These are phyloP conservation scores for Cupressus sempervirens DNA, from an alignment of 75 land plant genomes.

Conservation along the genomic window DNA sequence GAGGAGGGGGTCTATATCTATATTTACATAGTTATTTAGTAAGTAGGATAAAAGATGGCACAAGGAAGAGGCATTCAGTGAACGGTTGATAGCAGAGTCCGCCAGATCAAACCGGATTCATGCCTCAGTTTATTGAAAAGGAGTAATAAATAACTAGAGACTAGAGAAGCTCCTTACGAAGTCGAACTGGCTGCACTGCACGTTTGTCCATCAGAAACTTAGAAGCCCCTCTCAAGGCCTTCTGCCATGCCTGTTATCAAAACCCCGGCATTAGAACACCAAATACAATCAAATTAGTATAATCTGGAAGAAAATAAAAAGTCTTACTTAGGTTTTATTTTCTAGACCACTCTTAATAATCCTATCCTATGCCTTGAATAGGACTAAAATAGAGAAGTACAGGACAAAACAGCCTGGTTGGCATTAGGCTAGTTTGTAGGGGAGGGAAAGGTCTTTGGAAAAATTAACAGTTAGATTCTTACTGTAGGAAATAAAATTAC, in stretches of 20 bases:
- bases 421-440: too few relatives aligned
- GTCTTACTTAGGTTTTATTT: neutral
- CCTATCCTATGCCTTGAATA: too few relatives aligned
- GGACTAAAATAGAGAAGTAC: too few relatives aligned
- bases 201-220: conserved; percentile 1
- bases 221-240: conserved; percentile 2
- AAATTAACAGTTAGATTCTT: too few relatives aligned
- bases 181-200: neutral
- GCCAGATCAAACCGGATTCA: conserved; percentile 2
- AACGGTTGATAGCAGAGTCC: neutral
- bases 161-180: conserved; percentile 1
- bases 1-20: neutral
- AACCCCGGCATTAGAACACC: neutral
- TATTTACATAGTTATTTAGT: neutral
- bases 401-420: too few relatives aligned
- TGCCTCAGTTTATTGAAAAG: neutral
- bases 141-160: neutral
- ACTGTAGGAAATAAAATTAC: too few relatives aligned
- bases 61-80: neutral
- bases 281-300: neutral
- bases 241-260: neutral
- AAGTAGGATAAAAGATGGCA: neutral
- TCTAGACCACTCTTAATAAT: neutral
- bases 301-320: neutral
- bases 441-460: too few relatives aligned